Evolutionary conservation across 768 basidiomycete species (phyloP), one percentile per base, ranked within the genome.

Genomic region (Trametes meyenii): DNA sequence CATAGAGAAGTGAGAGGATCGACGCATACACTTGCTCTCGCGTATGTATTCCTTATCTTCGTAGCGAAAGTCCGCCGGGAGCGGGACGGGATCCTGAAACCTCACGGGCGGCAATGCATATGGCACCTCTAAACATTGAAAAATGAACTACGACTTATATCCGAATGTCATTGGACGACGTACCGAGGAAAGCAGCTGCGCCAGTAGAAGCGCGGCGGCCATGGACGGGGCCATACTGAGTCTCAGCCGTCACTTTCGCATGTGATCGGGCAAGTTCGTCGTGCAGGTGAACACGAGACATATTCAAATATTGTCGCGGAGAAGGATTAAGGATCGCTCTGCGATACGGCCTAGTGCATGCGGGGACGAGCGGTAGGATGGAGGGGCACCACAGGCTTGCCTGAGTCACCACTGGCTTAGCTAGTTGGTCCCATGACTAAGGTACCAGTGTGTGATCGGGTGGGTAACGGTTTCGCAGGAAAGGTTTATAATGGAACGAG

Each of bases 71-170:
- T 74, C 73, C 3, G 74, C 52, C 1, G 89, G 85, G 4, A 92
- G 73, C 0, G 83, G 76, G 24, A 78, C 67, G 3, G 89, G 85
- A 67, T 91, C 85, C 50, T 84, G 74, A 66, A 90, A 92, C 24
- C 89, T 79, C 14, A 69, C 72, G 0, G 88, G 87, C 29, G 87
- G 83, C 16, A 88, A 71, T 2, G 86, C 89, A 69, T 88, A 92
- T 5, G 89, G 88, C 54, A 92, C 76, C 75, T 92, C 89, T 92
- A 58, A 3, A 39, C 38, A 36, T 1, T 23, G 13, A 12, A n/a
- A 13, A 24, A 38, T 43, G 17, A 33, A 50, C 39, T 16, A 16
- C 4, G 44, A 43, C 14, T 36, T 23, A 5, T 26, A 36, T 24
- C 8, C 24, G 24, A 14, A 55, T 10, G 14, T 11, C 5, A 19